Conservation (phyloP, 139 green algal genomes). For the Diplosphaera chodatii region DNA sequence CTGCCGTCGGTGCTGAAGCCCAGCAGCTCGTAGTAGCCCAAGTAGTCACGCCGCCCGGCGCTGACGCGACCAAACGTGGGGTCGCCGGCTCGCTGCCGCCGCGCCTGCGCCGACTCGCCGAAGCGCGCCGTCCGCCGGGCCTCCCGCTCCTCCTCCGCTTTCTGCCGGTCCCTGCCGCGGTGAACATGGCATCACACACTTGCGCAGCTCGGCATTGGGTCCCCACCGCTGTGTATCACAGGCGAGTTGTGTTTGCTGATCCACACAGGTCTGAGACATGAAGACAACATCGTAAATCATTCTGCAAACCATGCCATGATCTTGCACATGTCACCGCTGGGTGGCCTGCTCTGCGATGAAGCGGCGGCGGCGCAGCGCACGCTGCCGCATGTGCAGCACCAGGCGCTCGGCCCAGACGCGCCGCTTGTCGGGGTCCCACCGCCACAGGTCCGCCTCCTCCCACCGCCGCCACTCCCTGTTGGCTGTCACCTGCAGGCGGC, state of each 20-base stretch:
- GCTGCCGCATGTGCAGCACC: slow-evolving; percentile 26
- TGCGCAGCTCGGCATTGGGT: no score
- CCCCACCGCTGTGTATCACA: no score
- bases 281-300: no score
- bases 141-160: slow-evolving; percentile 23
- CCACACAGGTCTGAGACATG: no score
- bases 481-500: slow-evolving; percentile 35
- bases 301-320: no score
- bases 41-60: slow-evolving; percentile 46
- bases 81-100: neutral
- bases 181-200: no score
- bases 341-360: slow-evolving; percentile 7
- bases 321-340: no score
- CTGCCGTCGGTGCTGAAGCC: slow-evolving; percentile 35
- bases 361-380: slow-evolving; percentile 30
- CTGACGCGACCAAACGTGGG: neutral
- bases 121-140: slow-evolving; percentile 20
- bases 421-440: slow-evolving; percentile 46
- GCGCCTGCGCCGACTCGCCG: slow-evolving; percentile 14
- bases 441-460: slow-evolving; percentile 59
- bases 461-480: slow-evolving; percentile 64
- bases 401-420: slow-evolving; percentile 48
- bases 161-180: slow-evolving; percentile 1
- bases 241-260: no score
- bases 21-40: slow-evolving; percentile 73